A percentile compares a stretch with the other conserved stretches of the same genome.
Conservation (phyloP, 2,329 filamentous ascomycete genomes). For the Lecanosticta acicola region DNA sequence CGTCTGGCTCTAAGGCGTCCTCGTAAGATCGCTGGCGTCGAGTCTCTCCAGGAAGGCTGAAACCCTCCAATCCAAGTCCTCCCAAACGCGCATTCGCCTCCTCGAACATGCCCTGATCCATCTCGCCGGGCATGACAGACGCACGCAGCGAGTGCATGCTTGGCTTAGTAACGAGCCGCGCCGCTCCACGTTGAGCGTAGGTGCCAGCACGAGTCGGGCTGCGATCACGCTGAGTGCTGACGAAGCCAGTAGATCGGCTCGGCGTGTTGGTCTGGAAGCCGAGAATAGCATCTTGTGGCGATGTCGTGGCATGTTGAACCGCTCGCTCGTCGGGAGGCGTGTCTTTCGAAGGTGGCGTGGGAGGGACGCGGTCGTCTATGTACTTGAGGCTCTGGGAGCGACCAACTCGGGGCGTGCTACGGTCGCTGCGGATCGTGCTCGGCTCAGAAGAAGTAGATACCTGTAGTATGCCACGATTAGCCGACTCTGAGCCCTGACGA, state of each 20-base stretch:
- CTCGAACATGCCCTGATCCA: constrained; percentile 20
- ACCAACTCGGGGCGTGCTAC: constrained; percentile 8
- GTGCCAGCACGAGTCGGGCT: constrained; percentile 25
- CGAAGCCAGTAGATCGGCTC: constrained; percentile 8
- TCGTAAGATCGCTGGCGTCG: constrained; percentile 10
- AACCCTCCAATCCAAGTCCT: constrained; percentile 27
- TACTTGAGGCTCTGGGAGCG: constrained; percentile 29
- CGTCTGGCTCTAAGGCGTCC: constrained; percentile 11
- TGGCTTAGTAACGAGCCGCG: constrained; percentile 25
- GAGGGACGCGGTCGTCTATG: constrained; percentile 28
- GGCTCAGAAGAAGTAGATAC: neutral
- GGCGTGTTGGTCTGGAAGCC: constrained; percentile 13
- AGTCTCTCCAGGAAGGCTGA: constrained; percentile 25
- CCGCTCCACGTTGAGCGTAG: constrained; percentile 19
- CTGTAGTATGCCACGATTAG: neutral
- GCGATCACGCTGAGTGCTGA: constrained; percentile 17
- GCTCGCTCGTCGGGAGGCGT: constrained; percentile 35
- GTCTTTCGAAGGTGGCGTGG: constrained; percentile 42
- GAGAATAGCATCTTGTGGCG: constrained; percentile 2
- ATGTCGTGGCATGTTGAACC: constrained; percentile 3
- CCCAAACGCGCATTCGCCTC: constrained; percentile 27
- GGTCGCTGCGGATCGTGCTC: too few species aligned
- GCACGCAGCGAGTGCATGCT: constrained; percentile 29
- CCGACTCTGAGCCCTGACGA: neutral
- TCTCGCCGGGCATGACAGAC: constrained; percentile 22